Percentiles rank a stretch among this genome's conserved stretches.
Conservation (phyloP, 2,329 filamentous ascomycete species). For the Epichloe gansuensis region DNA sequence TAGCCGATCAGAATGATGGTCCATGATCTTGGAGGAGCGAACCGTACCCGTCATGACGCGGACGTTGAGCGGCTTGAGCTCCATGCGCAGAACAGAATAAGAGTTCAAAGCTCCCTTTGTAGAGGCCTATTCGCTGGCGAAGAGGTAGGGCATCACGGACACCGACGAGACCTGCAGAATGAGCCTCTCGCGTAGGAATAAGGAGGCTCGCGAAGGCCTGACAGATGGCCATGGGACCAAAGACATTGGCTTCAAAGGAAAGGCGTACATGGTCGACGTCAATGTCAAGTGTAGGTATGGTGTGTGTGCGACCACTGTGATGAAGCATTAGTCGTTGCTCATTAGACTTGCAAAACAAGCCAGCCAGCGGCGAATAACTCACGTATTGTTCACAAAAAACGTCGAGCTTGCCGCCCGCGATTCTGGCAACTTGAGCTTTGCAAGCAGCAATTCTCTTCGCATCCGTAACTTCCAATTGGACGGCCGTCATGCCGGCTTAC, state of each 20-base stretch:
- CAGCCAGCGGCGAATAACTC: constrained; percentile 8
- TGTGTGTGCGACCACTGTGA: constrained; percentile 35
- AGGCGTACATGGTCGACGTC: constrained; percentile 37
- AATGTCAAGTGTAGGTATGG: constrained; percentile 38
- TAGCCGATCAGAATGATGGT: constrained; percentile 21
- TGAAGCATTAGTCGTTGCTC: neutral
- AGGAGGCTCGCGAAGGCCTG: constrained; percentile 37
- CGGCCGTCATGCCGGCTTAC: constrained; percentile 32
- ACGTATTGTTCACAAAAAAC: constrained; percentile 50
- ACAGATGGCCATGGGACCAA: constrained; percentile 43
- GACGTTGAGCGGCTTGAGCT: constrained; percentile 40
- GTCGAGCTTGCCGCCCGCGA: constrained; percentile 41
- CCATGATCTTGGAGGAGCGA: constrained; percentile 32
- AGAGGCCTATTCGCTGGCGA: constrained; percentile 41
- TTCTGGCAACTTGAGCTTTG: constrained; percentile 30
- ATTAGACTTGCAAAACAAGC: neutral
- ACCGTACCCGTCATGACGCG: constrained; percentile 46
- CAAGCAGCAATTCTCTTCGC: constrained; percentile 36
- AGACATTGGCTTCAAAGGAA: constrained; percentile 45
- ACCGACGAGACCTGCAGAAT: constrained; percentile 44
- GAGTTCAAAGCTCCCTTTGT: constrained; percentile 40
- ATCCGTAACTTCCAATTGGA: constrained; percentile 42
- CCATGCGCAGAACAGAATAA: constrained; percentile 40
- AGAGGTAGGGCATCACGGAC: constrained; percentile 37
- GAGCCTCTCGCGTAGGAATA: constrained; percentile 34